A percentile compares a stretch with the other conserved stretches of the same genome.
Evolutionary conservation across 805 yeast genomes (phyloP).

Genomic region (Starmerella asiatica): DNA sequence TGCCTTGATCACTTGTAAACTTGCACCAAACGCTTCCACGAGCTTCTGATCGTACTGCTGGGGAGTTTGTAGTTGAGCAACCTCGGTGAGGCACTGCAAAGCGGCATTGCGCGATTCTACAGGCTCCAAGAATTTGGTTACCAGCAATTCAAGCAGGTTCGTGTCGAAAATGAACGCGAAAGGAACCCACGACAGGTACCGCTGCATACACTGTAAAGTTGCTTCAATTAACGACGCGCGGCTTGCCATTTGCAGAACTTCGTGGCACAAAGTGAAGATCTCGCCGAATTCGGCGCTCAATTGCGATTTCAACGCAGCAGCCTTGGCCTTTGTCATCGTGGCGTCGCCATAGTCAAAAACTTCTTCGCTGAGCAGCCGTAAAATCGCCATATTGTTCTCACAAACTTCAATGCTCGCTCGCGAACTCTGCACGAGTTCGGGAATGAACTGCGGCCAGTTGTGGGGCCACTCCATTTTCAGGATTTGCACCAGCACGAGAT

Average conservation of each 20-base stretch:
- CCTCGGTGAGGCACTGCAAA: conserved; percentile 86
- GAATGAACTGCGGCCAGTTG: conserved; percentile 94
- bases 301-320: conserved; percentile 63
- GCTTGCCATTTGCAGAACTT: conserved; percentile 79
- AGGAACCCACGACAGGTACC: conserved; percentile 93
- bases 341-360: conserved; percentile 92
- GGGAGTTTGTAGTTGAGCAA: conserved; percentile 52
- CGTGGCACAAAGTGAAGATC: conserved; percentile 84
- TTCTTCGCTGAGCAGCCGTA: conserved; percentile 83
- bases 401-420: conserved; percentile 83
- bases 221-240: conserved; percentile 72
- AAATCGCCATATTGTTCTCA: conserved; percentile 91
- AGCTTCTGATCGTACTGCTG: conserved; percentile 40
- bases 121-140: conserved; percentile 63
- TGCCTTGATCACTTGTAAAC: conserved; percentile 54
- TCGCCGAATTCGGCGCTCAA: conserved; percentile 86
- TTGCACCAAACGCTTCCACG: conserved; percentile 51
- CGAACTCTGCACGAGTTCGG: conserved; percentile 77
- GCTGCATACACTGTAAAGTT: conserved; percentile 66
- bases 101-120: conserved; percentile 71
- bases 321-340: conserved; percentile 92
- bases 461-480: conserved; percentile 98
- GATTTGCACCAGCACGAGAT: conserved; percentile 83
- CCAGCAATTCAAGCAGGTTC: conserved; percentile 54
- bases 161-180: conserved; percentile 81